These are phyloP conservation scores for Chloranthus sessilifolius DNA, from an alignment of 164 flowering plant species.

Conservation along the genomic window DNA sequence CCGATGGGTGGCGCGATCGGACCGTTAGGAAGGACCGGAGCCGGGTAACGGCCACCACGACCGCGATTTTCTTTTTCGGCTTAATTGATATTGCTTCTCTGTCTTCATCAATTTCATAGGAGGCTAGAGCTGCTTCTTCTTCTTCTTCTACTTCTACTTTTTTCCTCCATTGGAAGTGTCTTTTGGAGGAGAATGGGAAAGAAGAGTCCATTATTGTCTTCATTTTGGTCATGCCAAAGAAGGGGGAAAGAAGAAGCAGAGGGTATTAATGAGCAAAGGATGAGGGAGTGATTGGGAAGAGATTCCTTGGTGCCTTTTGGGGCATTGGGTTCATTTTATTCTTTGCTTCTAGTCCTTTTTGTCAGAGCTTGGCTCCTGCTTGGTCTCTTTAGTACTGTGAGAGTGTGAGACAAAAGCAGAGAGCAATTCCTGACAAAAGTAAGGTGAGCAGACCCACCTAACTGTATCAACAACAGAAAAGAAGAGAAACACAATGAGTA, in stretches of 20 bases:
- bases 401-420: slow-evolving; percentile 4
- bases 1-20: slow-evolving; percentile 18
- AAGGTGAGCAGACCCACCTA: slow-evolving; percentile 49
- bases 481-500: slow-evolving; percentile 2
- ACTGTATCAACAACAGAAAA: slow-evolving; percentile 11
- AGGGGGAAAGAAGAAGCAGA: slow-evolving; percentile 3
- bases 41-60: slow-evolving; percentile 27
- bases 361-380: slow-evolving; percentile 14
- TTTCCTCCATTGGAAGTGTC: slow-evolving; percentile 58
- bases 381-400: not conserved
- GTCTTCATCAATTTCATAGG: slow-evolving; percentile 13
- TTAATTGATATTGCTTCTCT: slow-evolving; percentile 8
- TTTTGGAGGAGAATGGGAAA: slow-evolving; percentile 69
- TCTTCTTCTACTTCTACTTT: slow-evolving; percentile 45
- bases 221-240: slow-evolving; percentile 31
- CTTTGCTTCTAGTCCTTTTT: slow-evolving; percentile 12
- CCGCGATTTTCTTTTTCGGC: slow-evolving; percentile 27
- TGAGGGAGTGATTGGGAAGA: slow-evolving; percentile 5
- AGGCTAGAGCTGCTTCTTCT: slow-evolving; percentile 32
- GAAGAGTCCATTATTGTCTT: slow-evolving; percentile 76
- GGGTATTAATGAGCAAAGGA: not conserved
- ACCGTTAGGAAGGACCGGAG: slow-evolving; percentile 46
- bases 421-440: slow-evolving; percentile 34
- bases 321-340: slow-evolving; percentile 17
- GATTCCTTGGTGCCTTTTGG: not conserved